Conservation (phyloP, 208 protist genomes). For the Leishmania arabica region DNA sequence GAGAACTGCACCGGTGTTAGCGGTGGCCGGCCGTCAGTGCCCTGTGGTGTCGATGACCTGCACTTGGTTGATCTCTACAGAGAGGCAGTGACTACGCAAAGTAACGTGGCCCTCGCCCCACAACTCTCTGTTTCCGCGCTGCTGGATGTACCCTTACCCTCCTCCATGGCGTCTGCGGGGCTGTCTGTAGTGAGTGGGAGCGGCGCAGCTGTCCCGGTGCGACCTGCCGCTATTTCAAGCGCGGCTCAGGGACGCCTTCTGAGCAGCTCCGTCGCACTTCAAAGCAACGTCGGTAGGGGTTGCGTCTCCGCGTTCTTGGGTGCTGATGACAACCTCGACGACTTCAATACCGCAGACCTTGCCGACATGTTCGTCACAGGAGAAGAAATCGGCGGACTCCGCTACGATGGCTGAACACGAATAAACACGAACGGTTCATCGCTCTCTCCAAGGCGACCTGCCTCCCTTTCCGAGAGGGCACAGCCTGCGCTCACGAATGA, state of each 20-base stretch:
- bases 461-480: not conserved
- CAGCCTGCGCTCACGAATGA: not conserved
- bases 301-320: not conserved
- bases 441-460: not conserved
- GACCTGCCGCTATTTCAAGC: not conserved
- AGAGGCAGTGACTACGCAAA: not conserved
- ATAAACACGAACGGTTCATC: not conserved
- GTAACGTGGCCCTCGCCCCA: not conserved
- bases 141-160: not conserved
- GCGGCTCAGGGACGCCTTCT: not conserved
- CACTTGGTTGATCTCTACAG: constrained; percentile 11
- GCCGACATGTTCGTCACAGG: constrained; percentile 59
- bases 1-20: not conserved
- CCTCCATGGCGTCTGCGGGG: not conserved
- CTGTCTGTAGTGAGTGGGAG: constrained; percentile 9
- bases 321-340: constrained; percentile 33
- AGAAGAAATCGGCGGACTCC: constrained; percentile 65
- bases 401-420: constrained; percentile 34
- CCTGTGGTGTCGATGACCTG: constrained; percentile 1
- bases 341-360: constrained; percentile 29
- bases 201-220: constrained; percentile 4
- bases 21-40: not conserved
- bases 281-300: not conserved
- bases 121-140: not conserved
- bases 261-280: too few relatives aligned